phyloP scores from a whole-genome alignment of 352 stramenopile species.

The Phytophthora foliorum region DNA sequence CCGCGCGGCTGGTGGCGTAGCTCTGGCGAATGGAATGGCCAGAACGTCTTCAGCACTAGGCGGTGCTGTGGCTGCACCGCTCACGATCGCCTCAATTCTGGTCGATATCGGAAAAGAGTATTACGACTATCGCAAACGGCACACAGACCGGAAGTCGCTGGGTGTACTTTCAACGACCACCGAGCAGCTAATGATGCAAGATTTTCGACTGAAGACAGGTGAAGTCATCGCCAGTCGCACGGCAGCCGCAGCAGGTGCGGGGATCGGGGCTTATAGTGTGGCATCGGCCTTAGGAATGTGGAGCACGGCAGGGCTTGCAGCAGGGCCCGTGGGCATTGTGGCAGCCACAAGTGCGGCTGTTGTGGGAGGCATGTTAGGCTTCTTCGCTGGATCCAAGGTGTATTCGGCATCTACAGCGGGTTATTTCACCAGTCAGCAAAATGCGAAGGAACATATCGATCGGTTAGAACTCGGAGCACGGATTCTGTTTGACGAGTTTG shows the following conservation, averaged over 20 bases:
- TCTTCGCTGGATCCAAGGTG: conserved; percentile 83
- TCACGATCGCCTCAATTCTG: conserved; percentile 87
- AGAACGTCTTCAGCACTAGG: conserved; percentile 63
- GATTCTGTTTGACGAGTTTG: conserved; percentile 89
- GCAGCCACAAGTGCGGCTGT: conserved; percentile 83
- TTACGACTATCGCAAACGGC: conserved; percentile 82
- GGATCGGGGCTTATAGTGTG: conserved; percentile 78
- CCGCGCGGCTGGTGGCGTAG: conserved; percentile 79
- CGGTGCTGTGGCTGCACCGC: conserved; percentile 73
- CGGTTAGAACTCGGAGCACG: conserved; percentile 82
- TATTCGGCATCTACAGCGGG: conserved; percentile 77
- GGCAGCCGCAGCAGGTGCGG: conserved; percentile 77
- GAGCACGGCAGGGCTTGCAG: conserved; percentile 81
- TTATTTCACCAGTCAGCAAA: conserved; percentile 83
- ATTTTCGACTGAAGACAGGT: conserved; percentile 85
- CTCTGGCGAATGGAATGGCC: conserved; percentile 80
- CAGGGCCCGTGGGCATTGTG: conserved; percentile 78
- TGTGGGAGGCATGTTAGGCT: conserved; percentile 84
- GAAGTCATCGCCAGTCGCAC: conserved; percentile 84
- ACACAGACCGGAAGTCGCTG: conserved; percentile 74
- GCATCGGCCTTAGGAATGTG: conserved; percentile 79
- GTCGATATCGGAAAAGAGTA: conserved; percentile 91
- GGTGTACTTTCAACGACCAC: conserved; percentile 75
- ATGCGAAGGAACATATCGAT: conserved; percentile 89
- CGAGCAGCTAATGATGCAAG: conserved; percentile 86